A percentile compares a stretch with the other conserved stretches of the same genome.
Conservation (phyloP, 768 basidiomycete genomes). For the Kwoniella mangroviensis region DNA sequence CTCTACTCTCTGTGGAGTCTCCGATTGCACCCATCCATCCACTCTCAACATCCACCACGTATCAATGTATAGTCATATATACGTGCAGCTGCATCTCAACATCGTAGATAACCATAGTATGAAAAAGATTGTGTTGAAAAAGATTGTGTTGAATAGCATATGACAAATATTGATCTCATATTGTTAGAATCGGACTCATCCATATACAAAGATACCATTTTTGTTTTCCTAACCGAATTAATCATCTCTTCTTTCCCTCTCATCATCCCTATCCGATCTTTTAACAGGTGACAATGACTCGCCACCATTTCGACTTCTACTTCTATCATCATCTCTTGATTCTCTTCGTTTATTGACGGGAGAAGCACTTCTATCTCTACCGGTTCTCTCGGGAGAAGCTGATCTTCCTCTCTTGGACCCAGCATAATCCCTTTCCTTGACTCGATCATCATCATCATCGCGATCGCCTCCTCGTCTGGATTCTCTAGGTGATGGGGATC, state of each 20-base stretch:
- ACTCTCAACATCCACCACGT: background rate
- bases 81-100: background rate
- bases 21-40: background rate
- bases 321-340: constrained; percentile 16
- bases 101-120: background rate
- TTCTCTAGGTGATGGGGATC: constrained; percentile 3
- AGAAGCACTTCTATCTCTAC: constrained; percentile 20
- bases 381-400: constrained; percentile 52
- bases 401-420: constrained; percentile 46
- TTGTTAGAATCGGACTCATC: background rate
- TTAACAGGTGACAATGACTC: constrained; percentile 7
- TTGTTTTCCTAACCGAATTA: constrained; percentile 6
- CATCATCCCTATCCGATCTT: constrained; percentile 41
- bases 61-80: background rate
- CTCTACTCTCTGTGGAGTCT: constrained; percentile 11
- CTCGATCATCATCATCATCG: constrained; percentile 37
- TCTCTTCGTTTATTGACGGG: constrained; percentile 18
- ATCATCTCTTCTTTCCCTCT: constrained; percentile 59
- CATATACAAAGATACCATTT: background rate
- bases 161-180: background rate
- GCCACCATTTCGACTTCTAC: constrained; percentile 13
- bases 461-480: background rate
- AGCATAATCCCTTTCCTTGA: constrained; percentile 58
- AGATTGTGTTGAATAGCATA: too few species aligned
- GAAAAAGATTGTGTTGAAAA: too few species aligned